Conservation (phyloP, 352 stramenopile species). For the Phytophthora melonis region DNA sequence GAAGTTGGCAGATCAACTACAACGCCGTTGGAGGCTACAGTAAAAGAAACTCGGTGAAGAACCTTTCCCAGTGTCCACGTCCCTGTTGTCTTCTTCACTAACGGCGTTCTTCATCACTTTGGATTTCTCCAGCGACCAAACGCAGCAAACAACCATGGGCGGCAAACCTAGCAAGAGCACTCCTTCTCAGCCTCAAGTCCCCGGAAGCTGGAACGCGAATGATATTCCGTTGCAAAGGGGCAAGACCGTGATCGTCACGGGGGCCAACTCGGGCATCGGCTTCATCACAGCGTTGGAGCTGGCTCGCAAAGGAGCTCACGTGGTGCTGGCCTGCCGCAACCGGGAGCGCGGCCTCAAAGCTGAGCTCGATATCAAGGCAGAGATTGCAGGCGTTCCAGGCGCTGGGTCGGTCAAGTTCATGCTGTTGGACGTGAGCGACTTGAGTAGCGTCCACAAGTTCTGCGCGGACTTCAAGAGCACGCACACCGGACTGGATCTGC, state of each 20-base stretch:
- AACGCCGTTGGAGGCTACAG: too few relatives aligned
- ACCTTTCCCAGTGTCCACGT: too few relatives aligned
- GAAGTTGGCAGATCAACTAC: too few relatives aligned
- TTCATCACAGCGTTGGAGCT: constrained; percentile 39
- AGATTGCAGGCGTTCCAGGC: neutral
- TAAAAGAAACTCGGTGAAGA: too few relatives aligned
- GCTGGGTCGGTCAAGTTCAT: constrained; percentile 47
- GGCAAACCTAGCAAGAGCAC: neutral
- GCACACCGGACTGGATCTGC: constrained; percentile 42
- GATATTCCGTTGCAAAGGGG: constrained; percentile 3
- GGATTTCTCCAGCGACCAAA: too few relatives aligned
- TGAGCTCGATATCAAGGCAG: neutral
- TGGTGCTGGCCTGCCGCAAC: constrained; percentile 48
- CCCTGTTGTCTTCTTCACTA: too few relatives aligned
- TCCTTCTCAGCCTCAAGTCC: neutral
- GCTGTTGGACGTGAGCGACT: constrained; percentile 44
- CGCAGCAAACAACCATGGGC: neutral
- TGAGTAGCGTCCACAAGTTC: constrained; percentile 49
- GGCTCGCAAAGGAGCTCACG: constrained; percentile 32
- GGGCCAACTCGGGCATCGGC: constrained; percentile 39
- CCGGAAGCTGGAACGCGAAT: neutral
- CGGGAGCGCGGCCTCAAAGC: neutral
- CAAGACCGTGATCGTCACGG: constrained; percentile 6
- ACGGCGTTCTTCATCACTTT: too few relatives aligned
- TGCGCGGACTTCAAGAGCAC: constrained; percentile 21